Base-by-base conservation (phyloP, 805 yeast genomes). In the Schwanniomyces yamadae region DNA sequence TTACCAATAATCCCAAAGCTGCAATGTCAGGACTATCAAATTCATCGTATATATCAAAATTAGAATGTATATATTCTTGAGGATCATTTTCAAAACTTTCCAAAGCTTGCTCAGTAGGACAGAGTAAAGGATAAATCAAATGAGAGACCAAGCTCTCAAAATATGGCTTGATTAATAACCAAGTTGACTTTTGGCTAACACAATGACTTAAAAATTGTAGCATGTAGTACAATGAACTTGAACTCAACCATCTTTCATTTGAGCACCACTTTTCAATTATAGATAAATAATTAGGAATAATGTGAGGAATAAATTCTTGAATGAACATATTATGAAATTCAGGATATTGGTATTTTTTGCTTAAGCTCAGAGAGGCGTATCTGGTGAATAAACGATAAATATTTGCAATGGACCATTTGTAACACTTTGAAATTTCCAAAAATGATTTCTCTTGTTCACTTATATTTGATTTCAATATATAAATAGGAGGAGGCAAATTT, bases 1-100 rank as follows among this genome's bases (percentile, higher is more conserved):
- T 81, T 19, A 76, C 75, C 42, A 93, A 63, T 39, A 93, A 72
- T 7, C 81, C 76, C 35, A 84, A 66, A 2, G 96, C 91, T 1
- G 95, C 95, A 30, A 77, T 67, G 55, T 88, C 95, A 5, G 95
- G 85, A 1, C 88, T 72, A 41, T 61, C 68, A 25, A 65, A 51
- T 26, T 71, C 79, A 35, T 84, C 93, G 47, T 82, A 57, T 23
- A 55, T 48, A 44, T 66, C 70, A 49, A 88, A 71, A 36, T 75
- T 75, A 34, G 80, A 69, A 57, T 87, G 85, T 37, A 91, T 79
- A 56, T 87, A 93, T 55, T 89, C 96, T 37, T 78, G 83, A 3
- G 96, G 96, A 49, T 90, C 96, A 42, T 75, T 79, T 43, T 88
- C 95, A 62, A 85, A 90, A 4, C 77, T 60, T 46, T 85, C 95